Evolutionary conservation across 345 rosid genomes (phyloP).

Genomic region (Abelmoschus esculentus): DNA sequence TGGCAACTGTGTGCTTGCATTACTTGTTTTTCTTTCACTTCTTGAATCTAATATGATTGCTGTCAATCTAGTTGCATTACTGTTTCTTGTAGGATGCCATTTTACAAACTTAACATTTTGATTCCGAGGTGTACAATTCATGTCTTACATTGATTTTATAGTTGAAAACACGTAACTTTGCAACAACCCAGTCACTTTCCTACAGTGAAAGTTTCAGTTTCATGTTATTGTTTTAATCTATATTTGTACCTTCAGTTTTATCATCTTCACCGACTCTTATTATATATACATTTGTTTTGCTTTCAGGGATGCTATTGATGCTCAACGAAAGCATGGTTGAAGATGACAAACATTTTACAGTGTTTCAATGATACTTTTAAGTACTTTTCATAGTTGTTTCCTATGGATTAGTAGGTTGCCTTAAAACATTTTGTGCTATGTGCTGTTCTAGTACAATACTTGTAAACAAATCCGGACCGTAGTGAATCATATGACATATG

Average conservation of each 20-base stretch:
- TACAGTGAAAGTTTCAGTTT: not conserved
- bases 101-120: too few relatives aligned
- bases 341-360: not conserved
- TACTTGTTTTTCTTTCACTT: not conserved
- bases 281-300: not conserved
- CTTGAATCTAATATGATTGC: not conserved
- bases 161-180: too few relatives aligned
- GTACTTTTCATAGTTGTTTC: too few relatives aligned
- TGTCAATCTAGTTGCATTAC: not conserved
- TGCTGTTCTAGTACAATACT: too few relatives aligned
- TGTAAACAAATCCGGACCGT: too few relatives aligned
- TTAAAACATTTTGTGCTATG: too few relatives aligned
- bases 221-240: not conserved
- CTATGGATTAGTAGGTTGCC: too few relatives aligned
- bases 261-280: not conserved
- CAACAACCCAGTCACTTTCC: not conserved
- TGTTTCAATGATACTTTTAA: not conserved
- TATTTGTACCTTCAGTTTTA: not conserved
- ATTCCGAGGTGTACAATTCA: too few relatives aligned
- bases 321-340: not conserved
- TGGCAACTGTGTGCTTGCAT: not conserved
- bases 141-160: too few relatives aligned
- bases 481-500: too few relatives aligned
- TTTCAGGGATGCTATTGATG: constrained; percentile 1
- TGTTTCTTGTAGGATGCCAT: too few relatives aligned